Evolutionary conservation across 768 basidiomycete genomes (phyloP), one percentile per base, ranked within the genome.

Genomic region (Neoboletus magnificus): DNA sequence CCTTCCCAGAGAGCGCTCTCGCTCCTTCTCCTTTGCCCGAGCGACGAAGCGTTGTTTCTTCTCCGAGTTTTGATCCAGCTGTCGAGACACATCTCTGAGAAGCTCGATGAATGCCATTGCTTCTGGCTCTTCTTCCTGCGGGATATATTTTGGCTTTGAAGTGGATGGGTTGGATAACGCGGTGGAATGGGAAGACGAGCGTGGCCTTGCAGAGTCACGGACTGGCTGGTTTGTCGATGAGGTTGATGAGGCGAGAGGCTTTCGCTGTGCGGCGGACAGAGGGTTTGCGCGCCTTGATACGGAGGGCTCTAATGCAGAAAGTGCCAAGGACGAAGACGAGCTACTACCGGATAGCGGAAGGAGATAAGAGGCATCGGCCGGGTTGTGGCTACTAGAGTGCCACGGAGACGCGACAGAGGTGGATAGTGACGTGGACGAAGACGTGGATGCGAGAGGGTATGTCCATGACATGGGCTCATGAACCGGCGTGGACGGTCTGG

Each of bases 31-130:
- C 41, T 49, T 57, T 39, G 33, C 48, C 7, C 62, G 55, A 9
- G 42, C 60, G n/a, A 30, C 58, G 20, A 48, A 22, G 15, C 51
- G 57, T 44, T 72, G 64, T 53, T 70, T 70, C 54, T 61, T 66
- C 41, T 48, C 48, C 12, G 69, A 55, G 43, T 72, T 68, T 33
- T 57, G 55, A 27, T 70, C 69, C 18, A 68, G 20, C n/a, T 62
- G 51, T 25, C 40, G 61, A 32, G 60, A 62, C 9, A 60, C 57
- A n/a, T 66, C 57, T 29, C 58, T 58, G 41, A 70, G 66, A 18
- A 71, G 64, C 7, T 63, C 56, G 13, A 68, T 45, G 48, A 69
- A 70, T 16, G 48, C 32, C 8, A 33, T 20, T 13, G 68, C 62
- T 30, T 68, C 64, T n/a, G 66, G 64, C n/a, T 64, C 62, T 10